Conservation (phyloP, 371 early-diverging fungal genomes). For the Rhizomucor miehei region DNA sequence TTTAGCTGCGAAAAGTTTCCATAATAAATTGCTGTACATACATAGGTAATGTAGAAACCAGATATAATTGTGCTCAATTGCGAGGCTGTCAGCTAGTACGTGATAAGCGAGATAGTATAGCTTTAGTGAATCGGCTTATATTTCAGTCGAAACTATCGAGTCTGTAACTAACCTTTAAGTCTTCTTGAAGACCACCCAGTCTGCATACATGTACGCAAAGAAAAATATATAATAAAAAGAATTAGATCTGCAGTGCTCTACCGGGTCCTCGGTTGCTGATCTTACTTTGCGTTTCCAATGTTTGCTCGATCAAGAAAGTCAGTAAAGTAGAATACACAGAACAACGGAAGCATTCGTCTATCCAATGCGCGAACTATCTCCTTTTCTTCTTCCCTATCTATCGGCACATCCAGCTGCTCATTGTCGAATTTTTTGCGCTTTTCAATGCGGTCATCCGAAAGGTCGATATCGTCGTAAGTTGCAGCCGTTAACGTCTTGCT, state of each 20-base stretch:
- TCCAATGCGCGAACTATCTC: constrained; percentile 9
- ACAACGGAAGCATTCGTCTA: constrained; percentile 8
- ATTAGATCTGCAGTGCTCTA: too few species aligned
- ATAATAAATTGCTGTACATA: constrained; percentile 15
- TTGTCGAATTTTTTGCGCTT: too few species aligned
- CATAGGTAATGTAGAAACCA: constrained; percentile 43
- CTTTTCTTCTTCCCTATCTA: constrained; percentile 7
- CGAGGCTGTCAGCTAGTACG: constrained; percentile 19
- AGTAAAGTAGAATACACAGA: constrained; percentile 20
- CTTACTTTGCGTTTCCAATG: constrained; percentile 24
- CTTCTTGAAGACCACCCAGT: constrained; percentile 19
- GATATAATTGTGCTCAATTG: constrained; percentile 27
- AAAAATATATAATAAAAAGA: too few species aligned
- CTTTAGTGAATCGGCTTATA: too few species aligned
- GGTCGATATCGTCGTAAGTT: too few species aligned
- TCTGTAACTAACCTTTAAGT: constrained; percentile 10
- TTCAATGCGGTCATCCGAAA: too few species aligned
- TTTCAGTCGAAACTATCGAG: too few species aligned
- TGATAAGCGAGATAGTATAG: constrained; percentile 1
- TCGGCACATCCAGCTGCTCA: background rate
- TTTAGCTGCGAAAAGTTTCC: too few species aligned
- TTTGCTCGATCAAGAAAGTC: constrained; percentile 22
- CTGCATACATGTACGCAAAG: constrained; percentile 3
- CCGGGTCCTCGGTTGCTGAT: too few species aligned
- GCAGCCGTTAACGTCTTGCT: too few species aligned